These are phyloP conservation scores for Naematelia aurantialba DNA, from an alignment of 768 basidiomycete genomes.

Conservation along the genomic window DNA sequence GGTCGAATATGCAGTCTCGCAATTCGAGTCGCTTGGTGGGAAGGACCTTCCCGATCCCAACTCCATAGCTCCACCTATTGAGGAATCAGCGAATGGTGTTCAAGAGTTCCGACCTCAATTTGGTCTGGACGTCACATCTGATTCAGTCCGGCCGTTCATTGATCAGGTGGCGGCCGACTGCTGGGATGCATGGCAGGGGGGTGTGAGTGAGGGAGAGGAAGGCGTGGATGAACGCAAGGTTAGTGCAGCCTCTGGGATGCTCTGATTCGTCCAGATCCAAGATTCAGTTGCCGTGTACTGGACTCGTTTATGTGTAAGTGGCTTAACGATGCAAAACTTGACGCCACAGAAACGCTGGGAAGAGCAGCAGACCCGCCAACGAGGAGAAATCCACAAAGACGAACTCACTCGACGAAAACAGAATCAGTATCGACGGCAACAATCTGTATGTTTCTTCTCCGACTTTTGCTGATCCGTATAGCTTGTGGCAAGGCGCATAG, in stretches of 20 bases:
- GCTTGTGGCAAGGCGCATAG: conserved; percentile 37
- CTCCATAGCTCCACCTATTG: conserved; percentile 13
- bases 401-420: conserved; percentile 37
- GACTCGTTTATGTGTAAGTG: conserved; percentile 31
- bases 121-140: conserved; percentile 17
- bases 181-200: conserved; percentile 22
- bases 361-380: conserved; percentile 35
- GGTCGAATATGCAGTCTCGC: conserved; percentile 31
- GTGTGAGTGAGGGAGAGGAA: conserved; percentile 18
- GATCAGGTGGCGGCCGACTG: conserved; percentile 31
- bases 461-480: conserved; percentile 1
- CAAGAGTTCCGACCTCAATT: conserved; percentile 41
- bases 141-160: conserved; percentile 28
- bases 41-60: conserved; percentile 32
- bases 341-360: conserved; percentile 35
- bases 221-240: conserved; percentile 22
- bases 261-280: conserved; percentile 19
- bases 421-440: conserved; percentile 43
- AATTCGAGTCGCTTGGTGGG: conserved; percentile 28
- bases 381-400: conserved; percentile 38
- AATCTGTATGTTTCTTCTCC: conserved; percentile 30
- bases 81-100: conserved; percentile 28
- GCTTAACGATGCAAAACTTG: not conserved
- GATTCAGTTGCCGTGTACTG: conserved; percentile 38
- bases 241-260: not conserved